Evolutionary conservation across 306 rosid species (phyloP).

Genomic region (Inga laurina): DNA sequence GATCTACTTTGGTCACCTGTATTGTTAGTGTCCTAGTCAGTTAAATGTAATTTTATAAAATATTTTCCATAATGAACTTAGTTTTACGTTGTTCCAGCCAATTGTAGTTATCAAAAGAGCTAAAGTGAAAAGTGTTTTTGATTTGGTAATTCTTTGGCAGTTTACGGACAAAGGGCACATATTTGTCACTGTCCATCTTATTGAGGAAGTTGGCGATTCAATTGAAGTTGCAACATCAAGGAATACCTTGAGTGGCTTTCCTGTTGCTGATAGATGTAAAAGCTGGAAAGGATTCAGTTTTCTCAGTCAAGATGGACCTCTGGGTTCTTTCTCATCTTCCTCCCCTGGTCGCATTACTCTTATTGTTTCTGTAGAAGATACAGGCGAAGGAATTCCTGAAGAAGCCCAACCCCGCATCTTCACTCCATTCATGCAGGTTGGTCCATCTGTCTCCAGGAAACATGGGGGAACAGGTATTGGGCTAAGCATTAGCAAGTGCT

Average conservation of each 20-base stretch:
- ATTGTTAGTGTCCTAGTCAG: constrained; percentile 2
- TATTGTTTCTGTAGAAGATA: constrained; percentile 95
- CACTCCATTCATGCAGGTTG: constrained; percentile 98
- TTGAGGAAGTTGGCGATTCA: constrained; percentile 71
- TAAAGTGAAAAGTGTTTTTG: constrained; percentile 18
- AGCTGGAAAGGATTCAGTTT: constrained; percentile 80
- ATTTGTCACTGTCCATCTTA: constrained; percentile 83
- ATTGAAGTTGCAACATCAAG: constrained; percentile 66
- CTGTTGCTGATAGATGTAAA: constrained; percentile 56
- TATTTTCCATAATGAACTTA: constrained; percentile 3
- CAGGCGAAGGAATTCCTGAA: constrained; percentile 87
- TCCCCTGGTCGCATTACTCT: constrained; percentile 61
- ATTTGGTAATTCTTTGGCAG: constrained; percentile 53
- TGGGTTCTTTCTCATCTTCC: constrained; percentile 52
- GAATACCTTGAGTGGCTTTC: constrained; percentile 86
- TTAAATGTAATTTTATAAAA: not conserved
- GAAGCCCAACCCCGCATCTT: constrained; percentile 76
- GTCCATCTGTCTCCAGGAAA: constrained; percentile 82
- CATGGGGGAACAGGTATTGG: constrained; percentile 99
- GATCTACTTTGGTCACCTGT: not conserved
- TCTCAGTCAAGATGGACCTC: constrained; percentile 61
- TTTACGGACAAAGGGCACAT: constrained; percentile 97
- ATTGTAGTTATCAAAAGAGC: constrained; percentile 4
- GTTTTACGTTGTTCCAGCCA: constrained; percentile 1
- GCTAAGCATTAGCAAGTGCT: constrained; percentile 93